Conservation (phyloP, 1,139 yeast species). For the Yamadazyma jaroonii region DNA sequence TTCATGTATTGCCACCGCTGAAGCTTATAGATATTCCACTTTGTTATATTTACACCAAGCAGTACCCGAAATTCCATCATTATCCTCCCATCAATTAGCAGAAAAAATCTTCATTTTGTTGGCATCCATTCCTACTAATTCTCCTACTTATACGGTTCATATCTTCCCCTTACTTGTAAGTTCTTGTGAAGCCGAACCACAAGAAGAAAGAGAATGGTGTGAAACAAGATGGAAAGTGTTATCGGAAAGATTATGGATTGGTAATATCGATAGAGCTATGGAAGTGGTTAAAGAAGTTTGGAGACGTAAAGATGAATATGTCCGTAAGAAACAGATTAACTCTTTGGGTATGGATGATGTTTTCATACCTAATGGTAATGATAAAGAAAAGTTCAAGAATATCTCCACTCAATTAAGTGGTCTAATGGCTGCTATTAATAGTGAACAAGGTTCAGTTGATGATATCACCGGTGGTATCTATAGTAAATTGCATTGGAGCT, state of each 20-base stretch:
- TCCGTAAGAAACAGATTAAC: conserved; percentile 20
- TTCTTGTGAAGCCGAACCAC: conserved; percentile 60
- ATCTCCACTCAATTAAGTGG: conserved; percentile 41
- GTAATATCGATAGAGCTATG: conserved; percentile 61
- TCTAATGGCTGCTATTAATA: conserved; percentile 40
- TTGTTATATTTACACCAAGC: conserved; percentile 63
- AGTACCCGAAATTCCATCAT: conserved; percentile 63
- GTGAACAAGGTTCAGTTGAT: conserved; percentile 27
- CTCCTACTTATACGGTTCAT: conserved; percentile 56
- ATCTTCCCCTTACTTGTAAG: conserved; percentile 63
- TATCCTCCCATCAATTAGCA: conserved; percentile 53
- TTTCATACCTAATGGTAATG: conserved; percentile 17
- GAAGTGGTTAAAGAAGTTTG: conserved; percentile 73
- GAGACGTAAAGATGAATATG: conserved; percentile 52
- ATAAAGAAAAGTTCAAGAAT: conserved; percentile 21
- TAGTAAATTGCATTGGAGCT: conserved; percentile 64
- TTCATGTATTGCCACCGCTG: conserved; percentile 66
- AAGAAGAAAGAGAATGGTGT: conserved; percentile 64
- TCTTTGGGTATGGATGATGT: conserved; percentile 12
- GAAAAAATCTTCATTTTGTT: conserved; percentile 57
- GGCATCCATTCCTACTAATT: conserved; percentile 62
- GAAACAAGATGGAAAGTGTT: conserved; percentile 56
- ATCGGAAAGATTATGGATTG: conserved; percentile 56
- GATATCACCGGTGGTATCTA: conserved; percentile 41
- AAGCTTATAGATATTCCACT: conserved; percentile 61